Conservation (phyloP, 2,329 filamentous ascomycete species). For the Diaporthe citriasiana region DNA sequence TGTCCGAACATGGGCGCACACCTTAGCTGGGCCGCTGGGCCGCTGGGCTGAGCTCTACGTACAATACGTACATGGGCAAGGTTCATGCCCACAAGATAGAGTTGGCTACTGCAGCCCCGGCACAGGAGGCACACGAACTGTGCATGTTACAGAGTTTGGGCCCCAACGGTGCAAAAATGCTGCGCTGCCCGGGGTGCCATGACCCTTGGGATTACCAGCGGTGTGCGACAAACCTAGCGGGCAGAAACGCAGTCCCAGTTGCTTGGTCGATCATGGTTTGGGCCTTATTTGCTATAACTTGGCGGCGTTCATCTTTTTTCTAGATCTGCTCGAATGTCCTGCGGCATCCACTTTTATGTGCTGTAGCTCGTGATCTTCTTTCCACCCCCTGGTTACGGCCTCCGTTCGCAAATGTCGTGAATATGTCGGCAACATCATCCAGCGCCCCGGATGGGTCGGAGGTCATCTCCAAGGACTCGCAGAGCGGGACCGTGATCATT, state of each 20-base stretch:
- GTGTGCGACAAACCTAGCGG: neutral
- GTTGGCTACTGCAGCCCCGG: conserved; percentile 15
- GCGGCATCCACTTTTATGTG: conserved; percentile 18
- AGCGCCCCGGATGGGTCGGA: conserved; percentile 10
- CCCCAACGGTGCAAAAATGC: conserved; percentile 15
- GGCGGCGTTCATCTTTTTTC: conserved; percentile 20
- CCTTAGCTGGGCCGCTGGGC: conserved; percentile 10
- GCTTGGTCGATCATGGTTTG: conserved; percentile 2
- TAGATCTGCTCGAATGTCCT: neutral
- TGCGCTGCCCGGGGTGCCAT: neutral
- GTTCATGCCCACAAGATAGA: conserved; percentile 17
- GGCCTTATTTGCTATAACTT: conserved; percentile 22
- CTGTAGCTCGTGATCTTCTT: neutral
- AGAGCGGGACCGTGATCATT: conserved; percentile 20
- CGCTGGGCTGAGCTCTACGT: neutral
- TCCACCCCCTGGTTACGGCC: neutral
- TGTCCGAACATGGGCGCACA: conserved; percentile 28
- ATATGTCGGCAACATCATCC: conserved; percentile 24
- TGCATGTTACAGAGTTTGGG: conserved; percentile 17
- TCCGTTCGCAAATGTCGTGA: conserved; percentile 13
- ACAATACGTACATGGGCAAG: conserved; percentile 21
- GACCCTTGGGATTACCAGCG: conserved; percentile 4
- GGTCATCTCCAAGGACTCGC: neutral
- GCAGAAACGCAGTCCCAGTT: conserved; percentile 6
- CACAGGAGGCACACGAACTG: conserved; percentile 10